phyloP scores from a whole-genome alignment of 2,329 filamentous ascomycete species.

The Neonectria punicea region DNA sequence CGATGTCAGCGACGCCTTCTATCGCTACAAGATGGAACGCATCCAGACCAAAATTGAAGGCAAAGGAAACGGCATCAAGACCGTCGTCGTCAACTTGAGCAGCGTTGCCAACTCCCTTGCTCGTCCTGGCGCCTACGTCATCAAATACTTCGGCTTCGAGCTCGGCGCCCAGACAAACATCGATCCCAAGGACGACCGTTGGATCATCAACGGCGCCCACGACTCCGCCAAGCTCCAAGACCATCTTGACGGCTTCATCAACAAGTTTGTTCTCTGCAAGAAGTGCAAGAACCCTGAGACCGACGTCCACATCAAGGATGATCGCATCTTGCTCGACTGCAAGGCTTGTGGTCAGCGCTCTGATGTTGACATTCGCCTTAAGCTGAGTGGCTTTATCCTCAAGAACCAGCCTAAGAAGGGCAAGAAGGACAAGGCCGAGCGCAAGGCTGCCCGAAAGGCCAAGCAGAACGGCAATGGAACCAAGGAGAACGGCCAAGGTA shows the following conservation, averaged over 20 bases:
- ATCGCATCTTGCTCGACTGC: conserved; percentile 92
- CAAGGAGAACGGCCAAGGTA: conserved; percentile 67
- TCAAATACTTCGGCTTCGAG: conserved; percentile 99
- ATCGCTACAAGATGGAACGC: conserved; percentile 99
- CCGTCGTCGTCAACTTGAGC: conserved; percentile 93
- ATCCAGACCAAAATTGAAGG: conserved; percentile 99
- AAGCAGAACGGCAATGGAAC: conserved; percentile 75
- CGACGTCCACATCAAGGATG: conserved; percentile 94
- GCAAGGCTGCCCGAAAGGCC: conserved; percentile 91
- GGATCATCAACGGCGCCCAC: conserved; percentile 99
- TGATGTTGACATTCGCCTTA: conserved; percentile 91
- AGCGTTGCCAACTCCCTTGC: conserved; percentile 92
- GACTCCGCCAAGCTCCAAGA: conserved; percentile 96
- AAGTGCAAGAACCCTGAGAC: conserved; percentile 99
- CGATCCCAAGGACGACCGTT: conserved; percentile 96
- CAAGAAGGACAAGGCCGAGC: conserved; percentile 95
- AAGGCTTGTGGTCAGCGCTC: conserved; percentile 97
- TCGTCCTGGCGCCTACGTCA: conserved; percentile 92
- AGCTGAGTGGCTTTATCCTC: conserved; percentile 96
- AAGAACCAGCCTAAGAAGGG: conserved; percentile 94
- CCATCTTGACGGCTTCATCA: conserved; percentile 97
- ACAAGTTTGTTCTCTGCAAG: conserved; percentile 98
- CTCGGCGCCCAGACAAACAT: conserved; percentile 98
- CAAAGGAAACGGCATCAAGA: conserved; percentile 99
- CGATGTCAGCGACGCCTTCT: conserved; percentile 98